A percentile compares a stretch with the other conserved stretches of the same genome.
Conservation (phyloP, 2,329 filamentous ascomycete species). For the Aspergillus pseudoterreus region DNA sequence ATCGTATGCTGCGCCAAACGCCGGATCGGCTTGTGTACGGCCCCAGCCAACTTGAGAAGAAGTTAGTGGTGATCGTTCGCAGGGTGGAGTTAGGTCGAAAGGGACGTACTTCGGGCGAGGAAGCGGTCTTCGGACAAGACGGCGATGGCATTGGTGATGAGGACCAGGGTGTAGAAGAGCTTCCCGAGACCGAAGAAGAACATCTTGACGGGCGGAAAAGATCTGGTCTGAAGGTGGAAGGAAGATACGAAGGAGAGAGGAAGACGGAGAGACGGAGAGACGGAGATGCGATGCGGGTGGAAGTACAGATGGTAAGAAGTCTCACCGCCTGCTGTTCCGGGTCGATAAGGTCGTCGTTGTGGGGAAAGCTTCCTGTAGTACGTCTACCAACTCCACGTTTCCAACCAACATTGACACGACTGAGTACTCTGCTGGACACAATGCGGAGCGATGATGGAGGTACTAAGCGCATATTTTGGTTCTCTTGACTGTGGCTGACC, state of each 20-base stretch:
- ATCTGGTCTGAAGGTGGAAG: neutral
- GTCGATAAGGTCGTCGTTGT: neutral
- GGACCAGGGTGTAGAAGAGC: slow-evolving; percentile 74
- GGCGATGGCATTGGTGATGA: slow-evolving; percentile 90
- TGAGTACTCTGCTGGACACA: slow-evolving; percentile 1
- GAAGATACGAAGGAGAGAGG: slow-evolving; percentile 7
- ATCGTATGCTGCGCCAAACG: slow-evolving; percentile 68
- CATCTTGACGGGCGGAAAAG: slow-evolving; percentile 48
- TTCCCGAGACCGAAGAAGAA: slow-evolving; percentile 67
- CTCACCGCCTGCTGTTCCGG: neutral
- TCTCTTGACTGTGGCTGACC: neutral
- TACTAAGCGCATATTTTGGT: neutral
- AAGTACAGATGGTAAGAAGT: neutral
- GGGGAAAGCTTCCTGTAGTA: neutral
- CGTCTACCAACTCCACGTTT: neutral
- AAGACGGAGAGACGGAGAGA: slow-evolving; percentile 18
- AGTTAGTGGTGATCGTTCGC: neutral
- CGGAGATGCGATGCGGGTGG: slow-evolving; percentile 4
- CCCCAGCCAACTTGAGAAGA: slow-evolving; percentile 71
- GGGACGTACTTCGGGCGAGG: slow-evolving; percentile 66
- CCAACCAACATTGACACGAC: neutral
- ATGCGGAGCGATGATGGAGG: slow-evolving; percentile 26
- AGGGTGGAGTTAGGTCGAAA: neutral
- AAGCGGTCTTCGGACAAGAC: slow-evolving; percentile 94
- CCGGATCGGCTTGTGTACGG: slow-evolving; percentile 59